Conservation (phyloP, 1,284 basidiomycete species). For the Lentinula novae-zelandiae region DNA sequence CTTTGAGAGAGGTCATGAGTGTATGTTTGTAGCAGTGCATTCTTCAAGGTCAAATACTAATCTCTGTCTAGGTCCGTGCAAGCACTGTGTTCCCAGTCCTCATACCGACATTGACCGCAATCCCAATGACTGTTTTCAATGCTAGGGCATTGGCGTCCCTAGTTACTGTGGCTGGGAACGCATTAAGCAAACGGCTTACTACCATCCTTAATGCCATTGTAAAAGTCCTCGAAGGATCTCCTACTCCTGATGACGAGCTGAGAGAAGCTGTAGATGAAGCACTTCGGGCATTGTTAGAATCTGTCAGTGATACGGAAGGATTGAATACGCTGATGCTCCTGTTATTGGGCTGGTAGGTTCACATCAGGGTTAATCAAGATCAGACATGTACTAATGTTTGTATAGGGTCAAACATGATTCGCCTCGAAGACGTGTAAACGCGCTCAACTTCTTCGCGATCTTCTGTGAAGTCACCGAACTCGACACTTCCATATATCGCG, state of each 20-base stretch:
- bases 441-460: constrained; percentile 71
- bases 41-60: neutral
- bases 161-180: constrained; percentile 89
- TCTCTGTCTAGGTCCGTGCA: constrained; percentile 67
- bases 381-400: constrained; percentile 12
- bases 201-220: constrained; percentile 77
- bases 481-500: constrained; percentile 80
- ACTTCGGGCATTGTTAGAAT: constrained; percentile 66
- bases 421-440: constrained; percentile 71
- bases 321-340: constrained; percentile 86
- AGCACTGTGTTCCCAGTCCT: constrained; percentile 97
- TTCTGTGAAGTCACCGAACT: constrained; percentile 83
- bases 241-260: constrained; percentile 66
- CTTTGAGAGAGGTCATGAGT: constrained; percentile 91
- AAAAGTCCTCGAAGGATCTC: constrained; percentile 55
- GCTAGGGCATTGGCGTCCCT: constrained; percentile 89
- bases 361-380: neutral
- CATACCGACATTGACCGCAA: constrained; percentile 88
- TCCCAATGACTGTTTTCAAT: constrained; percentile 94
- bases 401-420: constrained; percentile 75
- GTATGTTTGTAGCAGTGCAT: constrained; percentile 33
- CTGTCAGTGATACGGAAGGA: constrained; percentile 82
- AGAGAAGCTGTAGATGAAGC: constrained; percentile 74
- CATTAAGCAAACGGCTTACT: constrained; percentile 81
- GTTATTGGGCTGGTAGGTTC: constrained; percentile 82